A percentile compares a stretch with the other conserved stretches of the same genome.
Conservation (phyloP, 164 flowering plant species). For the Nymphaea colorata region DNA sequence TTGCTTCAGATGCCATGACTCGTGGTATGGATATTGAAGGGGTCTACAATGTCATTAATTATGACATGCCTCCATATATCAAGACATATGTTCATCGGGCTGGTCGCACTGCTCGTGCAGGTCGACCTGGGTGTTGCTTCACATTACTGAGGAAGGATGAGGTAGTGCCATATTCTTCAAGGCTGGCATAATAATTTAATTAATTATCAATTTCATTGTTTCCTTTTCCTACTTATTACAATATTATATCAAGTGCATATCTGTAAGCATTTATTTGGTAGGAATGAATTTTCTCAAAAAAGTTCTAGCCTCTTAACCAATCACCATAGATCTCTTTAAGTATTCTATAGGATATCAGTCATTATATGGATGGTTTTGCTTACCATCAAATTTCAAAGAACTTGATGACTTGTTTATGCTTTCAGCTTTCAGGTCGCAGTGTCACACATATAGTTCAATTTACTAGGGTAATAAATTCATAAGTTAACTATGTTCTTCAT, state of each 20-base stretch:
- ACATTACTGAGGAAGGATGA: slow-evolving; percentile 56
- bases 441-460: too few species aligned
- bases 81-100: slow-evolving; percentile 88
- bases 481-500: too few species aligned
- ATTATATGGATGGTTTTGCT: too few species aligned
- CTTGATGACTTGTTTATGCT: too few species aligned
- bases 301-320: too few species aligned
- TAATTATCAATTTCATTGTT: not conserved
- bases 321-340: too few species aligned
- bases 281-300: too few species aligned
- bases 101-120: slow-evolving; percentile 96
- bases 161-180: slow-evolving; percentile 22
- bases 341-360: too few species aligned
- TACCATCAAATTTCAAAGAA: too few species aligned
- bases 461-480: too few species aligned
- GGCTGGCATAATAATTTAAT: not conserved
- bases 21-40: slow-evolving; percentile 99
- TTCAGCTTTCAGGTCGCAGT: too few species aligned
- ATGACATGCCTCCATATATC: slow-evolving; percentile 63
- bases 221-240: too few species aligned
- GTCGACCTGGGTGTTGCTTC: slow-evolving; percentile 70
- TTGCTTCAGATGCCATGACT: slow-evolving; percentile 91
- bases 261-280: not conserved
- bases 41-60: slow-evolving; percentile 66
- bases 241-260: not conserved